Percentiles rank a stretch among this genome's conserved stretches.
Conservation (phyloP, 1,284 basidiomycete genomes). For the Inonotus hispidus region DNA sequence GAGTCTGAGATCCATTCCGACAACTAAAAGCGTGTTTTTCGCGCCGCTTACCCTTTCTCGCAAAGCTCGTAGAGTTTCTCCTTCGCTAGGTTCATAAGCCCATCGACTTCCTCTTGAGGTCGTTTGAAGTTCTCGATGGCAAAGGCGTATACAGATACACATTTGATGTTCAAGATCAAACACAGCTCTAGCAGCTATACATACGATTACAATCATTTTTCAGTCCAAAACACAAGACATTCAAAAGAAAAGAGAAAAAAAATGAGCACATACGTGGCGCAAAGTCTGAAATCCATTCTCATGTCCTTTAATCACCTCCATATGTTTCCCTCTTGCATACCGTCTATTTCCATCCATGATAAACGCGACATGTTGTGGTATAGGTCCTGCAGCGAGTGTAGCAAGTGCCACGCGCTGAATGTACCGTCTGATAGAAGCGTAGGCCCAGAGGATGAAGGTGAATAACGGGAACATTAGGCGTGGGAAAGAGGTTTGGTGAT, state of each 20-base stretch:
- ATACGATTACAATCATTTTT: background rate
- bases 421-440: slow-evolving; percentile 23
- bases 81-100: slow-evolving; percentile 83
- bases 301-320: slow-evolving; percentile 75
- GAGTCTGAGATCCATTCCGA: background rate
- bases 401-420: slow-evolving; percentile 44
- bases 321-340: slow-evolving; percentile 72
- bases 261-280: slow-evolving; percentile 53
- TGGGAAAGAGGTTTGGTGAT: background rate
- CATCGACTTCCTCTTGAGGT: slow-evolving; percentile 80
- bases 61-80: slow-evolving; percentile 81
- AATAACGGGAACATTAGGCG: slow-evolving; percentile 13
- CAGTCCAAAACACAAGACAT: background rate
- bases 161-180: slow-evolving; percentile 66
- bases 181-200: slow-evolving; percentile 79
- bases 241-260: background rate
- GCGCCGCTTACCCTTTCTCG: slow-evolving; percentile 61
- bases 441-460: slow-evolving; percentile 16
- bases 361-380: slow-evolving; percentile 91
- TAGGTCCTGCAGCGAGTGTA: slow-evolving; percentile 74
- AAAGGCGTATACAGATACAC: slow-evolving; percentile 94
- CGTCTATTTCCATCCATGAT: slow-evolving; percentile 98
- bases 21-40: background rate
- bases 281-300: slow-evolving; percentile 81
- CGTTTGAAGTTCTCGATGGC: slow-evolving; percentile 97